Evolutionary conservation across 2,329 filamentous ascomycete species (phyloP).

Genomic region (Fusarium papillatum): DNA sequence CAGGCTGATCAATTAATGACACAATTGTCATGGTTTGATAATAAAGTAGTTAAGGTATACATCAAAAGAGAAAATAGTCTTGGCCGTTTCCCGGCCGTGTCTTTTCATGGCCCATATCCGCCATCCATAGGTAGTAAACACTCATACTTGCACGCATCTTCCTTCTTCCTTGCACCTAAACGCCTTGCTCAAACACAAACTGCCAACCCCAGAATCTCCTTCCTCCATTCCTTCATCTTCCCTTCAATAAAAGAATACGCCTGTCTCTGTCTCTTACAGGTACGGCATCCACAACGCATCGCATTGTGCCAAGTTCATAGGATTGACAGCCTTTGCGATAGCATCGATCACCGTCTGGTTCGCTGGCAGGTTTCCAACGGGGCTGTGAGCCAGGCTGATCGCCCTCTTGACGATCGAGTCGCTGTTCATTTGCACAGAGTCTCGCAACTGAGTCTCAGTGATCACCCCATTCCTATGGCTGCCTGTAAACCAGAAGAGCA

Average conservation of each 20-base stretch:
- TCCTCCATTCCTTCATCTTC: background rate
- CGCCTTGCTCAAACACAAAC: conserved; percentile 46
- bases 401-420: conserved; percentile 94
- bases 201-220: conserved; percentile 13
- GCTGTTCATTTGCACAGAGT: conserved; percentile 87
- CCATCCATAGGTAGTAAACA: conserved; percentile 18
- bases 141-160: conserved; percentile 7
- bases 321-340: conserved; percentile 93
- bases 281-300: conserved; percentile 99
- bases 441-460: conserved; percentile 77
- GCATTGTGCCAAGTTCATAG: conserved; percentile 87
- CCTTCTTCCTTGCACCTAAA: conserved; percentile 34
- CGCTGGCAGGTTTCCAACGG: conserved; percentile 86
- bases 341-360: conserved; percentile 98
- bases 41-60: background rate
- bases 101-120: conserved; percentile 18
- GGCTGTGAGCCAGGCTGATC: conserved; percentile 83
- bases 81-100: background rate
- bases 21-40: background rate
- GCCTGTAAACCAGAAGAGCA: conserved; percentile 96
- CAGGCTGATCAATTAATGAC: background rate
- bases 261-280: conserved; percentile 65
- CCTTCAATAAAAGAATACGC: conserved; percentile 15
- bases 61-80: background rate
- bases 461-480: conserved; percentile 70